Conservation (phyloP, 805 yeast genomes). For the Pichia ethanolica region DNA sequence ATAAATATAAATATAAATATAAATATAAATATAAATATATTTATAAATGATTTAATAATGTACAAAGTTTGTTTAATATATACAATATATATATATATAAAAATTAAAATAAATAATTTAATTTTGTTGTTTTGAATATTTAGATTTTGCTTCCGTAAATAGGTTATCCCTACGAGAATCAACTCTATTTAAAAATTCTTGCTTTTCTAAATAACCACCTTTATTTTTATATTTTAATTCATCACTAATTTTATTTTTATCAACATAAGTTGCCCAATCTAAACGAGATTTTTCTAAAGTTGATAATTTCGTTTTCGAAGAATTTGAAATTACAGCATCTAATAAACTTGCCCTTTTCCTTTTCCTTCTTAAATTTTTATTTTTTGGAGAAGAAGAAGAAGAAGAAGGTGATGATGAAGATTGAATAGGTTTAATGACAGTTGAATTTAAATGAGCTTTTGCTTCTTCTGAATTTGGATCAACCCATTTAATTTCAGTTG, state of each 20-base stretch:
- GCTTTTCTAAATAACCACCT: constrained; percentile 86
- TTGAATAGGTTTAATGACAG: constrained; percentile 19
- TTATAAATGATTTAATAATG: not conserved
- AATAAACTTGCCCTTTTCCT: constrained; percentile 68
- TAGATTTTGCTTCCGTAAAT: constrained; percentile 33
- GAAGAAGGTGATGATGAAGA: not conserved
- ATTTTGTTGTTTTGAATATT: not conserved
- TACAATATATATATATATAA: not conserved
- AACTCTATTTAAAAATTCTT: constrained; percentile 77
- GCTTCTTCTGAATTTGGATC: constrained; percentile 80
- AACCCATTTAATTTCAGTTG: constrained; percentile 73
- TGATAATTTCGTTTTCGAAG: constrained; percentile 71
- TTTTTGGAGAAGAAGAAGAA: not conserved
- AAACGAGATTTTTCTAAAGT: constrained; percentile 88
- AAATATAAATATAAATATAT: not conserved
- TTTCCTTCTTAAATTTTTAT: constrained; percentile 25
- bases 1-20: not conserved
- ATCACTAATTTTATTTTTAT: constrained; percentile 73
- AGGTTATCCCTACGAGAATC: constrained; percentile 50
- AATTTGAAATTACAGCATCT: constrained; percentile 64
- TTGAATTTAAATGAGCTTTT: constrained; percentile 61
- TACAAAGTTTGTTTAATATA: not conserved
- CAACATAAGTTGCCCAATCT: constrained; percentile 95
- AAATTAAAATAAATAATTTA: not conserved
- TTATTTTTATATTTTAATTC: constrained; percentile 76